Base-by-base conservation (phyloP, 345 rosid genomes). In the Eutrema japonicum region DNA sequence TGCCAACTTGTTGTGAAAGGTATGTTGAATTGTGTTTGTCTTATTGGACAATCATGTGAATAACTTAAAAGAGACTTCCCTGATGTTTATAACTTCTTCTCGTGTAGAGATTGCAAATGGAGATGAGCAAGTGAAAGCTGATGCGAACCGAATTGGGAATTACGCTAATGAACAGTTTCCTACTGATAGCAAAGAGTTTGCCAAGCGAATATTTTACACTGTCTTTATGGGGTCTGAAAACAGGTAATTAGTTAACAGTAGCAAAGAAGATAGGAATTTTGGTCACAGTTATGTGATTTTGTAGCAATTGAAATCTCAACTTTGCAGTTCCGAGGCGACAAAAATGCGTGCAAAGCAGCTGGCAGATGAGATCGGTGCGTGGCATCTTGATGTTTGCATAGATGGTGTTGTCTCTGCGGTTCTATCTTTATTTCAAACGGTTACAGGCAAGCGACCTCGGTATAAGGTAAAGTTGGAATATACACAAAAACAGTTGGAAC, bases 1-100 rank as follows among this genome's bases (percentile, higher is more conserved):
- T 92, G 99, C 79, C 98, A 95, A 76, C 94, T 95, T 72, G 96
- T 95, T 64, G 88, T 95, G 50, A 87, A 90, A 89, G 98, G 99
- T 92, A 56, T 49, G 33, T 38, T 48, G 37, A 51, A 59, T 42
- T 53, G 26, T 64, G 47, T 30, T 54, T 54, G 32, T 52, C 55
- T 52, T 51, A 16, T 35, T 62, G 22, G 26, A 41, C 3, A 51
- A 16, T 9, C 8, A 51, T 4, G 1, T 8, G 10, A 7, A 33
- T 35, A 55, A 35, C 11, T 56, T 14, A 9, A 22, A 32, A 62
- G 40, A 27, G 4, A 68, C 42, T 49, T 64, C n/a, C 43, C 7
- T 45, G 43, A 13, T 61, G 2, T 8, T 63, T 41, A 69, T 47
- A 61, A 41, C 38, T 45, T 70, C 53, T 48, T 41, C 47, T 71